These are phyloP conservation scores for Xerocomus nothofagi DNA, from an alignment of 1,284 basidiomycete species.

Conservation along the genomic window DNA sequence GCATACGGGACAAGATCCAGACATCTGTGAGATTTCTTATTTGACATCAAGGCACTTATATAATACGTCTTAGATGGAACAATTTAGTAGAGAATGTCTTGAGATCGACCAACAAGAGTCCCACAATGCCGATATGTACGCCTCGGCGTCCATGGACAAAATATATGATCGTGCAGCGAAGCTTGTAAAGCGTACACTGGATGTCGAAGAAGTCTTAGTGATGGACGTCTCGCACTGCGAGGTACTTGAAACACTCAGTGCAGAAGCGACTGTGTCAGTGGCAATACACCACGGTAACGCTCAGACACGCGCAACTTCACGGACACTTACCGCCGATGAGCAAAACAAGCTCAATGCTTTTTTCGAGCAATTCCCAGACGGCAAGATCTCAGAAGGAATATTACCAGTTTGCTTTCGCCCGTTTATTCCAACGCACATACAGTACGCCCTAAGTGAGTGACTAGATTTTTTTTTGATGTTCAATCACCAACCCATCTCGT, in stretches of 20 bases:
- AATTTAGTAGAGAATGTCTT: constrained; percentile 92
- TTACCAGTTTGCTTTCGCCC: constrained; percentile 76
- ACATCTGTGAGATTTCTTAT: constrained; percentile 57
- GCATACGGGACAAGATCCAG: constrained; percentile 90
- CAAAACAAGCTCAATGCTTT: constrained; percentile 74
- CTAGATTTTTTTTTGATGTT: not conserved
- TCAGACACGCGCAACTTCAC: constrained; percentile 38
- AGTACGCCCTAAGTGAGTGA: constrained; percentile 79
- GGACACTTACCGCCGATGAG: constrained; percentile 64
- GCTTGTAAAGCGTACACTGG: constrained; percentile 85
- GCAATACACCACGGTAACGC: constrained; percentile 51
- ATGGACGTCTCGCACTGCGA: constrained; percentile 93
- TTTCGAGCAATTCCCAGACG: constrained; percentile 77
- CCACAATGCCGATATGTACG: constrained; percentile 28
- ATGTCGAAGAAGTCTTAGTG: constrained; percentile 89
- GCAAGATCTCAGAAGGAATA: constrained; percentile 82
- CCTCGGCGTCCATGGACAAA: constrained; percentile 72
- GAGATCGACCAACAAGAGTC: constrained; percentile 77
- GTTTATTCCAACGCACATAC: constrained; percentile 76
- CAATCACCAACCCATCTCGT: constrained; percentile 5
- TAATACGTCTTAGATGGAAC: constrained; percentile 69
- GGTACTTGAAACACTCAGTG: constrained; percentile 72
- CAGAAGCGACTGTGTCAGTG: constrained; percentile 66
- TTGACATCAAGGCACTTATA: not conserved
- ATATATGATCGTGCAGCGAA: constrained; percentile 87